Evolutionary conservation across 352 stramenopile species (phyloP), one percentile per base, ranked within the genome.

Genomic region (Pythium rishiriense): DNA sequence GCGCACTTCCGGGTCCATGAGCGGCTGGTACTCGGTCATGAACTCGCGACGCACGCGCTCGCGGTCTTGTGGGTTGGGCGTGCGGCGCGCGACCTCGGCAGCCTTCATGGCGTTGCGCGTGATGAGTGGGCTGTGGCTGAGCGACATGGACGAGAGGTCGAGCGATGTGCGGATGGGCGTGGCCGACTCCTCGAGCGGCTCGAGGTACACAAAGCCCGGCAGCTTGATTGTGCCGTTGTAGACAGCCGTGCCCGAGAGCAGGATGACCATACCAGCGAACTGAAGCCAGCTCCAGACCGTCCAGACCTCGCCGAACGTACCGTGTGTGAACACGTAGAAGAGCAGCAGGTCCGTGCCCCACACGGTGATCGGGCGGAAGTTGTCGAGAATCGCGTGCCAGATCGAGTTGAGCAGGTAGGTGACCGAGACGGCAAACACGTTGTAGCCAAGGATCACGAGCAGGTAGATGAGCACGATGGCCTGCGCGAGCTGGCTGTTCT

Each of bases 361-460:
- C 14, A 99, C 94, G 11, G 93, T 98, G 65, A 99, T 98, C 11
- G 96, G 94, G 35, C 95, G 85, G 77, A 99, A 99, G 70, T 99
- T 99, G 83, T 99, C 96, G 14, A 99, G 75, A 72, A 99, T 99
- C 29, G 96, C 97, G 80, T 99, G 96, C 96, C 96, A 99, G 49
- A 99, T 96, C 42, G 90, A 97, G 78, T 97, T 98, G 33, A 99
- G 74, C 60, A 98, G 76, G 60, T 97, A 98, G 41, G 96, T 99
- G 10, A 99, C 95, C 50, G 97, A 94, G 17, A 99, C 95, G 14
- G 94, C 95, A 68, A 99, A 97, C 21, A 98, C 91, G 73, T 99
- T 99, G 85, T 98, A 99, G 46, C 88, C 82, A 15, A 98, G 91
- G 68, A 98, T 98, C 22, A 96, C 81, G 21, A 98, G 60, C 50